Evolutionary conservation across 2,329 filamentous ascomycete genomes (phyloP).

Genomic region (Furcasterigmium furcatum): DNA sequence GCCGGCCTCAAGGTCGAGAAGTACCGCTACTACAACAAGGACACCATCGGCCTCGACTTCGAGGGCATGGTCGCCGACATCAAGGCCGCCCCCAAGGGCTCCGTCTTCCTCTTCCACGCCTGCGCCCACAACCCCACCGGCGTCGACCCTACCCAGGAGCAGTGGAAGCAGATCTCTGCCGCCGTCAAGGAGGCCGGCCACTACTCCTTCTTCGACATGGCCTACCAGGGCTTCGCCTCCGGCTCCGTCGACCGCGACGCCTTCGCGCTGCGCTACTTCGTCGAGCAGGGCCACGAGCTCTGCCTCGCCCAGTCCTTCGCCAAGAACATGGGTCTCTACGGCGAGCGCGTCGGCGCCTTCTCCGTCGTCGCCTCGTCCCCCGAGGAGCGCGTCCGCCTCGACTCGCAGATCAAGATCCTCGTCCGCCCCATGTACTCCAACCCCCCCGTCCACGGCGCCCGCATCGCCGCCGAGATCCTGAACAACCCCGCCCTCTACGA

Average conservation of each 20-base stretch:
- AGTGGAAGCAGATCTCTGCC: slow-evolving; percentile 88
- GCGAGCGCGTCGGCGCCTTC: slow-evolving; percentile 96
- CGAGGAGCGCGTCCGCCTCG: slow-evolving; percentile 92
- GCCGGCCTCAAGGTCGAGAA: slow-evolving; percentile 86
- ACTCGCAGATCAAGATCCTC: slow-evolving; percentile 97
- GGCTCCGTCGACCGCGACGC: slow-evolving; percentile 91
- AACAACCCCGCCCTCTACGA: slow-evolving; percentile 80
- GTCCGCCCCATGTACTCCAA: slow-evolving; percentile 98
- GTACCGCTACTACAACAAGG: slow-evolving; percentile 99
- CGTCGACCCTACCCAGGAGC: slow-evolving; percentile 85
- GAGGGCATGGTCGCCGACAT: slow-evolving; percentile 89
- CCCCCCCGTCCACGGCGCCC: slow-evolving; percentile 93
- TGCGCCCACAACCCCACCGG: slow-evolving; percentile 98
- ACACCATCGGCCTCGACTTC: slow-evolving; percentile 97
- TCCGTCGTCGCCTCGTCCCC: slow-evolving; percentile 81
- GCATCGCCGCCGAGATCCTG: slow-evolving; percentile 88
- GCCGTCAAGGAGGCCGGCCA: slow-evolving; percentile 83
- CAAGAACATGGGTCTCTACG: slow-evolving; percentile 99
- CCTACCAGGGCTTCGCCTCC: slow-evolving; percentile 96
- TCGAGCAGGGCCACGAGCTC: slow-evolving; percentile 86
- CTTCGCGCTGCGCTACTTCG: slow-evolving; percentile 89
- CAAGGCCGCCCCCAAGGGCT: slow-evolving; percentile 81
- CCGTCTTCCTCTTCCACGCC: slow-evolving; percentile 90
- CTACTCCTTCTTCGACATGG: slow-evolving; percentile 99
- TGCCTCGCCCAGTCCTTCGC: slow-evolving; percentile 91